Percentiles rank a stretch among this genome's conserved stretches.
These are phyloP conservation scores for Ilex asprella DNA, from an alignment of 257 asterid species.

Conservation along the genomic window DNA sequence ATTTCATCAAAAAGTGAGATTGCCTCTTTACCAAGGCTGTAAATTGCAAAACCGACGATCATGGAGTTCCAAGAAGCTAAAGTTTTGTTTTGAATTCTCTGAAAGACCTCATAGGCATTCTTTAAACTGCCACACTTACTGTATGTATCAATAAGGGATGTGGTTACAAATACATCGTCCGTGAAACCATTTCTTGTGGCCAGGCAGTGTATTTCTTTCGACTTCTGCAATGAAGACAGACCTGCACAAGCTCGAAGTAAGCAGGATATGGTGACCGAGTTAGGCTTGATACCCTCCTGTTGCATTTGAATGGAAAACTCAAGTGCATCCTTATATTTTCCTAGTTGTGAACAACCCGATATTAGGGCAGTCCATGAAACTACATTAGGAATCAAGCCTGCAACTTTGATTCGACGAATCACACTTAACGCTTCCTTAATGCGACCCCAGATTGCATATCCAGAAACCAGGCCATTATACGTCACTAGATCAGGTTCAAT, in stretches of 20 bases:
- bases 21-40: constrained; percentile 35
- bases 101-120: constrained; percentile 37
- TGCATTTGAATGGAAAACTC: constrained; percentile 42
- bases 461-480: constrained; percentile 52
- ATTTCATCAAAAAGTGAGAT: constrained; percentile 41
- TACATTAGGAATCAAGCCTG: constrained; percentile 42
- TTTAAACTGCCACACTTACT: constrained; percentile 47
- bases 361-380: constrained; percentile 66
- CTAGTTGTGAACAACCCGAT: constrained; percentile 51
- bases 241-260: constrained; percentile 45
- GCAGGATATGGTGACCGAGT: constrained; percentile 45
- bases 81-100: constrained; percentile 23
- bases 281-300: constrained; percentile 37
- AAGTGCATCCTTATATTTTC: constrained; percentile 32
- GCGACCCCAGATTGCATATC: constrained; percentile 35
- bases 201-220: constrained; percentile 44
- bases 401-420: constrained; percentile 31
- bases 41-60: constrained; percentile 49
- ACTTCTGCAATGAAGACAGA: constrained; percentile 40
- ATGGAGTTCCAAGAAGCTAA: constrained; percentile 54
- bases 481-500: constrained; percentile 46
- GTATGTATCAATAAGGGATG: constrained; percentile 58
- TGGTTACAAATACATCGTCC: constrained; percentile 36
- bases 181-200: constrained; percentile 26
- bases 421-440: constrained; percentile 38